phyloP scores from a whole-genome alignment of 345 rosid genomes.

The Pistacia integerrima region DNA sequence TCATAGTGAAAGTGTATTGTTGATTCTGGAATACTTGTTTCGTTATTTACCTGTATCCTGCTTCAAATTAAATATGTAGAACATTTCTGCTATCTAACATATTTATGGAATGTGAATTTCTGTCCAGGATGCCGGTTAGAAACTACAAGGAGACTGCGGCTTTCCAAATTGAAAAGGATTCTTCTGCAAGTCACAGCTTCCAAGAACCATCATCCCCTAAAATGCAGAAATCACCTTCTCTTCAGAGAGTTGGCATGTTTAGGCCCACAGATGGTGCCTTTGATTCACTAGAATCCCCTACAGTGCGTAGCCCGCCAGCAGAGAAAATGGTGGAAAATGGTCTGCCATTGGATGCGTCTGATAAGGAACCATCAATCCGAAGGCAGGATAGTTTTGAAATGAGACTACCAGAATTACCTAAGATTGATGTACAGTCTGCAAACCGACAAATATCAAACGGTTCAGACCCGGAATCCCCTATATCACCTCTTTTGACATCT shows the following conservation, averaged over 20 bases:
- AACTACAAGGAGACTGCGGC: conserved; percentile 62
- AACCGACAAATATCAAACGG: conserved; percentile 69
- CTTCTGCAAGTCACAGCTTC: conserved; percentile 79
- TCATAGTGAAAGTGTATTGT: conserved; percentile 18
- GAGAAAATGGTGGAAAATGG: conserved; percentile 83
- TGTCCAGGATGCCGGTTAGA: conserved; percentile 87
- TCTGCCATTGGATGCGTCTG: conserved; percentile 53
- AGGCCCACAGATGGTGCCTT: conserved; percentile 61
- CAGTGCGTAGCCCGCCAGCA: conserved; percentile 67
- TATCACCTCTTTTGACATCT: conserved; percentile 92
- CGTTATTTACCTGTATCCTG: conserved; percentile 7
- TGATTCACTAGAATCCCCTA: conserved; percentile 72
- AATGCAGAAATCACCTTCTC: conserved; percentile 90
- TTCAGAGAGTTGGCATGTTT: conserved; percentile 67
- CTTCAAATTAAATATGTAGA: conserved; percentile 5
- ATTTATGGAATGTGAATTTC: conserved; percentile 21
- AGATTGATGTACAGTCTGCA: conserved; percentile 78
- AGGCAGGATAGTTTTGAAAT: conserved; percentile 99
- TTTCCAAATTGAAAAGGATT: conserved; percentile 88
- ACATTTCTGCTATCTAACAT: conserved; percentile 10
- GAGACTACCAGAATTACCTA: conserved; percentile 91
- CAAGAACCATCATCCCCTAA: conserved; percentile 92
- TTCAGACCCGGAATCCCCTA: conserved; percentile 98
- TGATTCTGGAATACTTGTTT: conserved; percentile 7
- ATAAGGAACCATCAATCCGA: conserved; percentile 84